Percentiles rank a stretch among this genome's conserved stretches.
These are phyloP conservation scores for Populus tremula DNA, from an alignment of 345 rosid species.

Conservation along the genomic window DNA sequence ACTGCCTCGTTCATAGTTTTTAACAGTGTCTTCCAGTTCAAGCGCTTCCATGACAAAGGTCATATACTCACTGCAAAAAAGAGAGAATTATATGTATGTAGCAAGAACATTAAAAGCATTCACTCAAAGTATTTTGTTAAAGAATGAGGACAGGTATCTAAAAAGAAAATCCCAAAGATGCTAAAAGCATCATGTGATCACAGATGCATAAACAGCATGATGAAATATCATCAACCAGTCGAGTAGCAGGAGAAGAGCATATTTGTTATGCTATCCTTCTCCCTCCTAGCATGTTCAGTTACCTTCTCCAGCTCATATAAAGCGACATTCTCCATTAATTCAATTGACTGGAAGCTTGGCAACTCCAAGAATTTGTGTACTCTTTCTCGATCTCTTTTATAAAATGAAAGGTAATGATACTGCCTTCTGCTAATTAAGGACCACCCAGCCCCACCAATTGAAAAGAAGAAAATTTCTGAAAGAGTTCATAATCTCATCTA, in stretches of 20 bases:
- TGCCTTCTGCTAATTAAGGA: background rate
- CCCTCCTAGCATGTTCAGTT: background rate
- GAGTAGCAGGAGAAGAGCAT: background rate
- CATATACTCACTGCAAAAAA: conserved; percentile 71
- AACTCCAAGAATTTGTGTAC: background rate
- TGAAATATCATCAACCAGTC: background rate
- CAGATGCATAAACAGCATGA: background rate
- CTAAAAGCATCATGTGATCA: background rate
- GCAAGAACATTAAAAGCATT: background rate
- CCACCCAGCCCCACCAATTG: background rate
- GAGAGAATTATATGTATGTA: conserved; percentile 6
- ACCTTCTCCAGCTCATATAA: background rate
- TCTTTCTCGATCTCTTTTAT: background rate
- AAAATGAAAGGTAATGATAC: background rate
- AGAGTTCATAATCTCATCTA: background rate
- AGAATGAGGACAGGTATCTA: background rate
- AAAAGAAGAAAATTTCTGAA: background rate
- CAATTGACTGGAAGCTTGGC: background rate
- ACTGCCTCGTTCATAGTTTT: conserved; percentile 73
- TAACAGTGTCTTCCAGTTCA: conserved; percentile 90
- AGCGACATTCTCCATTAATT: background rate
- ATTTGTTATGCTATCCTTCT: background rate
- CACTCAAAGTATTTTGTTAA: background rate
- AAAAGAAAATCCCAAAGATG: background rate
- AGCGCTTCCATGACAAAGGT: conserved; percentile 77